Evolutionary conservation across 2,329 filamentous ascomycete species (phyloP), one percentile per base, ranked within the genome.

Genomic region (Botryotinia calthae): DNA sequence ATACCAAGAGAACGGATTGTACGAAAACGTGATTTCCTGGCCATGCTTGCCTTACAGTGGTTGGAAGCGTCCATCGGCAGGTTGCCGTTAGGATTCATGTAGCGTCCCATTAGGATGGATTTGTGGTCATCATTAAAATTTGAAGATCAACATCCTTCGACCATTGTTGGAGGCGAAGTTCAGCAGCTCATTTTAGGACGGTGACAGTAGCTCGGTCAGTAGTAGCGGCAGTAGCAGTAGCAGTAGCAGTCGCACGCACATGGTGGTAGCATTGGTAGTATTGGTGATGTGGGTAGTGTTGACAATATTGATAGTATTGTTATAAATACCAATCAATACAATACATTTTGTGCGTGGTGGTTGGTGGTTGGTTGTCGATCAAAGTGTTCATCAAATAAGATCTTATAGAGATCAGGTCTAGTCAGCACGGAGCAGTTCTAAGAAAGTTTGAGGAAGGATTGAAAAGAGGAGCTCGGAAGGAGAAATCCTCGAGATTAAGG

Each of bases 81-180:
- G 54, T 44, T 63, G 58, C 68, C 42, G 42, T n/a, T 51, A 65
- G 69, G 59, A 70, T 70, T 37, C 28, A 42, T 63, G 42, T 56
- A 70, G 31, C n/a, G 68, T 70, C 44, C 44, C 68, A 63, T 56
- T n/a, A 71, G 69, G 69, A 65, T 62, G 48, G 44, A 16, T 44
- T 44, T 71, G 69, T 71, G 69, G 69, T 71, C 44, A 65, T 71
- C 58, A 59, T 65, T 65, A 56, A 64, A 37, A 71, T 71, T 71
- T 56, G 59, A 22, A 71, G 37, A 71, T 63, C 59, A 42, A n/a
- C 28, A 71, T 71, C 69, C 69, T 71, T 25, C 46, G 59, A 42
- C 44, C 69, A 54, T 44, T 42, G 34, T 31, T 40, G 28, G 46
- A 71, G 44, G 59, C 40, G 16, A 44, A 56, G 59, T 28, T 65